Evolutionary conservation across 176 grass and related monocot genomes (phyloP), one percentile per base, ranked within the genome.

Genomic region (Dendrocalamus sinicus): DNA sequence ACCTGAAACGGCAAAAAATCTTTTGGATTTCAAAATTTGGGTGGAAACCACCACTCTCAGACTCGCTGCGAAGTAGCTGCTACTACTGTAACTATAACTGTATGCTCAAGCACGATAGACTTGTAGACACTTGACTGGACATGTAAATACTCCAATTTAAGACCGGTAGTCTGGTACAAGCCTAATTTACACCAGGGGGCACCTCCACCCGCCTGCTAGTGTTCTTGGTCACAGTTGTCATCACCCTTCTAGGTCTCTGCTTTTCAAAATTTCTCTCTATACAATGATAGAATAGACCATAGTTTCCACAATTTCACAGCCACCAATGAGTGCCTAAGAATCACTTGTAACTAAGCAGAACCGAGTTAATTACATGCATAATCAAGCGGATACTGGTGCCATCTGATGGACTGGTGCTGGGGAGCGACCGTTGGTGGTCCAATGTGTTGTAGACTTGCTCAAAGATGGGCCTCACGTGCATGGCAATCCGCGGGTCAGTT

Each of bases 331-430:
- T 57, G 59, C 53, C 55, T 76, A 19, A 44, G n/a, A 47, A 91
- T 99, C 94, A 99, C 86, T 94, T 99, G 65, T 88, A 94, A 85
- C 92, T 91, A 78, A 92, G 88, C 40, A 94, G 80, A 75, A 99
- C 97, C 8, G 92, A 99, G 87, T 96, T 96, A 70, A 99, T 89
- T 67, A 99, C 94, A 92, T 99, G 97, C 91, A 96, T 96, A 26
- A 96, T 70, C 55, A 99, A 69, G 57, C 88, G 85, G 55, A 99
- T 81, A 86, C 51, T 92, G 50, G 77, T 68, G 47, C 71, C 68
- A 59, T 99, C 97, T 45, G 90, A 47, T 32, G 89, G 4, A 19
- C 67, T 89, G 7, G 76, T 91, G n/a, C 82, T 88, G 6, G 92
- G 86, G 17, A 87, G 90, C 15, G 92, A 58, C 86, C 89, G 89